These are phyloP conservation scores for Fibroporia radiculosa DNA, from an alignment of 768 basidiomycete genomes.

Conservation along the genomic window DNA sequence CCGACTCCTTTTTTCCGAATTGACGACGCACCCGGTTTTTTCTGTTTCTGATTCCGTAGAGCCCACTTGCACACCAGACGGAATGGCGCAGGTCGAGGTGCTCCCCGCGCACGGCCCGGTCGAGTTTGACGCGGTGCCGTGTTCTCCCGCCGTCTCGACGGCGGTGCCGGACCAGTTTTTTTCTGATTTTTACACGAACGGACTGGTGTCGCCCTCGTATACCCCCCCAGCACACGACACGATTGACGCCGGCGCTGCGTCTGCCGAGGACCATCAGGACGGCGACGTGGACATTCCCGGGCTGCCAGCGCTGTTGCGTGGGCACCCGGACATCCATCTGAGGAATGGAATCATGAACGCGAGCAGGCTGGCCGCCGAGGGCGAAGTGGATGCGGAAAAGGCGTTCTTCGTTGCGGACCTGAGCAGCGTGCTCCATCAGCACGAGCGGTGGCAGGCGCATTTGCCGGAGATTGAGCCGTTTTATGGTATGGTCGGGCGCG, in stretches of 20 bases:
- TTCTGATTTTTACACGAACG: conserved; percentile 15
- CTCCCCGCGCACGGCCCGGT: conserved; percentile 28
- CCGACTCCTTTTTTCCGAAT: conserved; percentile 1
- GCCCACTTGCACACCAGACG: conserved; percentile 9
- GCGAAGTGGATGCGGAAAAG: conserved; percentile 72
- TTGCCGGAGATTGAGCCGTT: conserved; percentile 88
- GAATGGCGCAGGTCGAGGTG: conserved; percentile 55
- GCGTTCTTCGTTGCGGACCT: conserved; percentile 98
- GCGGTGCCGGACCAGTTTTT: conserved; percentile 18
- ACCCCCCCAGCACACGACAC: conserved; percentile 6
- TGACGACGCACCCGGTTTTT: not conserved
- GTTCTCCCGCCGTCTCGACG: conserved; percentile 18
- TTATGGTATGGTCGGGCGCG: conserved; percentile 62
- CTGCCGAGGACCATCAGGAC: conserved; percentile 9
- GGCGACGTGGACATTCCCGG: conserved; percentile 47
- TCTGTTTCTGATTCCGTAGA: conserved; percentile 5
- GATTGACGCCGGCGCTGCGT: not conserved
- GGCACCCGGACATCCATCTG: conserved; percentile 68
- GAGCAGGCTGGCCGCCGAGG: conserved; percentile 38
- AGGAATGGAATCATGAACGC: conserved; percentile 71
- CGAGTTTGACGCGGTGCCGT: conserved; percentile 20
- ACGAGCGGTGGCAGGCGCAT: conserved; percentile 69
- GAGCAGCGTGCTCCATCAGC: conserved; percentile 77
- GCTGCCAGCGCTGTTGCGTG: conserved; percentile 59
- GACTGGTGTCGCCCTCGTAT: conserved; percentile 10